Evolutionary conservation across 345 rosid species (phyloP).

Genomic region (Iberis pinnata): DNA sequence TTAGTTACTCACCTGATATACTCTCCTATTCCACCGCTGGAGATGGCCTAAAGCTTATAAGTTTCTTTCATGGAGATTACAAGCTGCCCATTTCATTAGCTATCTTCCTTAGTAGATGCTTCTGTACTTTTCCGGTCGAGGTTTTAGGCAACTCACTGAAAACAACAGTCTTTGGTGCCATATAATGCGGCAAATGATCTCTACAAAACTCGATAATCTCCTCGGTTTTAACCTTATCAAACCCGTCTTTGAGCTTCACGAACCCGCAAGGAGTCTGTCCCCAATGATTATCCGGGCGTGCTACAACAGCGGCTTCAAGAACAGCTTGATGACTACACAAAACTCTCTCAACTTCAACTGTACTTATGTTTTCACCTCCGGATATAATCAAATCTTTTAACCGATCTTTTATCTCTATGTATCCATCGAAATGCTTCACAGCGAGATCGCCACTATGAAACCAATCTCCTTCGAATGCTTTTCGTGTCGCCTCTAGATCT

Average conservation of each 20-base stretch:
- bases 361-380: conserved; percentile 78
- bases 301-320: conserved; percentile 74
- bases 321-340: conserved; percentile 56
- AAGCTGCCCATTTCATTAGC: conserved; percentile 47
- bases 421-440: conserved; percentile 63
- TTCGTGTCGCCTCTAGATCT: conserved; percentile 48
- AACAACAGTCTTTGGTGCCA: conserved; percentile 66
- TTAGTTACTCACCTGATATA: too few relatives aligned
- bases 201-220: conserved; percentile 58
- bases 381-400: conserved; percentile 64
- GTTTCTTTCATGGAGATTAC: not conserved
- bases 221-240: conserved; percentile 17
- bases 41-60: not conserved
- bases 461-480: conserved; percentile 70
- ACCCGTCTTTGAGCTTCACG: conserved; percentile 58
- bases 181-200: conserved; percentile 56
- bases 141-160: conserved; percentile 66
- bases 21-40: too few relatives aligned
- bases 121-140: conserved; percentile 69
- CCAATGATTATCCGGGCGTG: conserved; percentile 66
- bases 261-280: conserved; percentile 89
- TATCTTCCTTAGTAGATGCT: conserved; percentile 53
- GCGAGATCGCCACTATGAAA: conserved; percentile 69
- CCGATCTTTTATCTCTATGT: conserved; percentile 69
- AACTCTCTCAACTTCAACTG: conserved; percentile 55